Percentiles rank a stretch among this genome's conserved stretches.
These are phyloP conservation scores for Salix udensis DNA, from an alignment of 345 rosid genomes.

Conservation along the genomic window DNA sequence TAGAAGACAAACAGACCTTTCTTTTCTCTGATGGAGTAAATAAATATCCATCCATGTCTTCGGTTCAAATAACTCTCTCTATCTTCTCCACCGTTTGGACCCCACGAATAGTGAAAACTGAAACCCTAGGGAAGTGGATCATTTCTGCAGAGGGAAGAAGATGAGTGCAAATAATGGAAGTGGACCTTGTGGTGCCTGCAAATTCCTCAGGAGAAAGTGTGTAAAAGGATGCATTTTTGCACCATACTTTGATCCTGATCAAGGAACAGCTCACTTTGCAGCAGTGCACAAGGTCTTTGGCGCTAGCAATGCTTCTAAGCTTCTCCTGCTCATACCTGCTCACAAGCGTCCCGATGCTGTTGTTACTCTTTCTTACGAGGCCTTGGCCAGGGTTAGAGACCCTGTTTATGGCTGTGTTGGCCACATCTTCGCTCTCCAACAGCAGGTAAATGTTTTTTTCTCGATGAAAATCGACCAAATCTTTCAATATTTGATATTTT, in stretches of 20 bases:
- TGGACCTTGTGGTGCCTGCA: conserved; percentile 93
- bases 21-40: background rate
- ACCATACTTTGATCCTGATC: conserved; percentile 84
- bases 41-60: conserved; percentile 15
- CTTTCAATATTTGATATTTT: background rate
- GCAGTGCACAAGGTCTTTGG: conserved; percentile 92
- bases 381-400: conserved; percentile 70
- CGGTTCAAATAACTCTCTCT: background rate
- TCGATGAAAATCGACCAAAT: background rate
- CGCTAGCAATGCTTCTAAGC: conserved; percentile 86
- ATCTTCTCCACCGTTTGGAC: background rate
- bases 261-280: conserved; percentile 72
- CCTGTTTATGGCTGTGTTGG: conserved; percentile 83
- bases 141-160: background rate
- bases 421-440: conserved; percentile 74
- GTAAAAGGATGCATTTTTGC: conserved; percentile 75
- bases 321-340: conserved; percentile 56
- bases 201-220: conserved; percentile 78
- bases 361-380: conserved; percentile 73
- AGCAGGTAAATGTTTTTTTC: conserved; percentile 39
- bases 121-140: background rate
- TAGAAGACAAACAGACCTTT: background rate
- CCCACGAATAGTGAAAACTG: background rate
- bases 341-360: conserved; percentile 75
- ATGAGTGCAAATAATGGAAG: conserved; percentile 24